Evolutionary conservation across 805 yeast species (phyloP).

Genomic region (Candida endomychidarum): DNA sequence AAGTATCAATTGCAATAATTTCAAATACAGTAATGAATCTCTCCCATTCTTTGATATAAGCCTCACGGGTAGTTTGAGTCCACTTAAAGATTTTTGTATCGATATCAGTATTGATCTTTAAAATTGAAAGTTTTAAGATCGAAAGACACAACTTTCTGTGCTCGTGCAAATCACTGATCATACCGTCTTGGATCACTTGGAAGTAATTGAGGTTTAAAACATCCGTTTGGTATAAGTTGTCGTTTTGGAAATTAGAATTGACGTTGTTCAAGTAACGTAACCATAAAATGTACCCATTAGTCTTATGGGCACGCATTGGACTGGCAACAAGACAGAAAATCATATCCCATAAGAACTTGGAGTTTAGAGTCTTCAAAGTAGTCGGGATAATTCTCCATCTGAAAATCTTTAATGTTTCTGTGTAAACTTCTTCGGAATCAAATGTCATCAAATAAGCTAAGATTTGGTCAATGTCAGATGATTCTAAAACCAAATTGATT

Average conservation of each 20-base stretch:
- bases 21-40: constrained; percentile 74
- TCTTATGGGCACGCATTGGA: constrained; percentile 21
- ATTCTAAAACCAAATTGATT: constrained; percentile 9
- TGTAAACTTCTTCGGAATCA: constrained; percentile 38
- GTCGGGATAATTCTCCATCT: constrained; percentile 55
- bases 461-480: constrained; percentile 5
- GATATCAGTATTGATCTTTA: constrained; percentile 38
- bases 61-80: constrained; percentile 29
- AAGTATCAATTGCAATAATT: constrained; percentile 79
- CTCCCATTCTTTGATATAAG: constrained; percentile 59
- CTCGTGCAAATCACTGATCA: constrained; percentile 59
- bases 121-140: constrained; percentile 60
- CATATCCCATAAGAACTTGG: constrained; percentile 44
- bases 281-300: constrained; percentile 55
- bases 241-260: constrained; percentile 11
- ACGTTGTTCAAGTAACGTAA: constrained; percentile 46
- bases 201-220: constrained; percentile 47
- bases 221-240: constrained; percentile 26
- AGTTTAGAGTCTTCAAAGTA: constrained; percentile 13
- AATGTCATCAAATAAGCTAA: constrained; percentile 28
- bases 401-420: constrained; percentile 38
- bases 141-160: constrained; percentile 68
- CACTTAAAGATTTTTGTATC: constrained; percentile 42
- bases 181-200: constrained; percentile 54
- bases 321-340: constrained; percentile 39